Base-by-base conservation (phyloP, 1,284 basidiomycete genomes). In the Ganoderma lucidum region DNA sequence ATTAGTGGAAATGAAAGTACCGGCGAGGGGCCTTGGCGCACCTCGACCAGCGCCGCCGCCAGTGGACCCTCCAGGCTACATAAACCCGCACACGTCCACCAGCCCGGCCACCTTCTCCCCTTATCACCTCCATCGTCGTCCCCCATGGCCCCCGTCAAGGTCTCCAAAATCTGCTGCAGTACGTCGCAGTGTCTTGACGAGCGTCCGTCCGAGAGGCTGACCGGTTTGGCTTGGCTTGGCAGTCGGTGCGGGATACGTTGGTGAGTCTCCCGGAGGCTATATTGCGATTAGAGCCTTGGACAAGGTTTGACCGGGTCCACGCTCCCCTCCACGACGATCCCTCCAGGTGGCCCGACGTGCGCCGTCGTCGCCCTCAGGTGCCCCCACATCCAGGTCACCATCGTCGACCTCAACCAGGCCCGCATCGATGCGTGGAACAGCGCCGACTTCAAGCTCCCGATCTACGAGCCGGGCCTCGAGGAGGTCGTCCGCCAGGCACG, bases 211-310 rank as follows among this genome's bases (percentile, higher is more conserved):
- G 45, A 39, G 37, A 15, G 12, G 44, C 67, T 67, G 64, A 71
- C 70, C 59, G 63, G 71, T 71, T 67, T 51, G 59, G 53, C 66
- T 67, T 64, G 55, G 59, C 64, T 63, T 65, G 68, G 55, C 74
- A 96, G 94, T 98, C 78, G 97, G 96, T 80, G 97, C 96, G 81
- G 97, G 97, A 80, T 98, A 98, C 80, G 96, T 98, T 78, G 96
- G 95, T 95, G 77, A 82, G 93, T 72, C 45, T 58, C 42, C 39
- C 61, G 58, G 66, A 62, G 65, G 39, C 65, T 44, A 28, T 44
- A 28, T 67, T 42, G 62, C 53, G 53, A 63, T 72, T 66, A 62
- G 61, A 39, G 51, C 32, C n/a, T 30, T 37, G 60, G 42, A 44
- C 48, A 56, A 42, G 44, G 39, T 37, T 67, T 30, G n/a, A 42